Conservation (phyloP, 2,329 filamentous ascomycete genomes). For the Aspergillaceae sp. region DNA sequence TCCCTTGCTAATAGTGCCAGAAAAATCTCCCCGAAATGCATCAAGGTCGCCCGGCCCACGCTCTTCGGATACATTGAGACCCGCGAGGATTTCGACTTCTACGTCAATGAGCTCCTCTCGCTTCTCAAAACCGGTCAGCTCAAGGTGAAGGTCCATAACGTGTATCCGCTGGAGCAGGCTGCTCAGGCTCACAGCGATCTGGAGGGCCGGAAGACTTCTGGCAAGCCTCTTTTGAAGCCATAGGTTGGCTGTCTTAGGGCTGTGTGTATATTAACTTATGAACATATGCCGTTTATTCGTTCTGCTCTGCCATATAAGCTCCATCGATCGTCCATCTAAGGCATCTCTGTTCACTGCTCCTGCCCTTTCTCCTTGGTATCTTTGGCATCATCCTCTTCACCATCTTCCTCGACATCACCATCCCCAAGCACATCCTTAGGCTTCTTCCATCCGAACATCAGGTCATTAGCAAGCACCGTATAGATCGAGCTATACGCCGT, state of each 20-base stretch:
- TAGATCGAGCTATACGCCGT: slow-evolving; percentile 55
- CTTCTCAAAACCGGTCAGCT: slow-evolving; percentile 62
- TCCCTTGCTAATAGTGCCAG: slow-evolving; percentile 10
- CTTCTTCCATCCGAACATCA: slow-evolving; percentile 59
- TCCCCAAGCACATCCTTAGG: slow-evolving; percentile 31
- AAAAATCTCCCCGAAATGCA: slow-evolving; percentile 61
- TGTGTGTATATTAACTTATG: neutral
- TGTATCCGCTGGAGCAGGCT: slow-evolving; percentile 67
- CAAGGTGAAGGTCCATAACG: slow-evolving; percentile 64
- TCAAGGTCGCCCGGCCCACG: slow-evolving; percentile 65
- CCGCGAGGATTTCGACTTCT: slow-evolving; percentile 61
- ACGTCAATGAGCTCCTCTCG: slow-evolving; percentile 63
- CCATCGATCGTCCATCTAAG: too few relatives aligned
- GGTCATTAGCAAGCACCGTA: slow-evolving; percentile 56
- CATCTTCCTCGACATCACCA: neutral
- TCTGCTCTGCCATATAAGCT: too few relatives aligned
- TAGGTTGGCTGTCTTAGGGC: slow-evolving; percentile 20
- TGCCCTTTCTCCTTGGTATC: neutral
- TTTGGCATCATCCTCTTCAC: slow-evolving; percentile 6
- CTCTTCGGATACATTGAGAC: slow-evolving; percentile 63
- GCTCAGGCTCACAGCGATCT: slow-evolving; percentile 67
- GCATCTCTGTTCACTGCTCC: too few relatives aligned
- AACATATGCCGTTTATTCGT: too few relatives aligned
- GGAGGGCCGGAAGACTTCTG: slow-evolving; percentile 71
- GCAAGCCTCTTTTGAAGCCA: slow-evolving; percentile 69